Evolutionary conservation across 805 yeast genomes (phyloP).

Genomic region (Teunomyces kruisii): DNA sequence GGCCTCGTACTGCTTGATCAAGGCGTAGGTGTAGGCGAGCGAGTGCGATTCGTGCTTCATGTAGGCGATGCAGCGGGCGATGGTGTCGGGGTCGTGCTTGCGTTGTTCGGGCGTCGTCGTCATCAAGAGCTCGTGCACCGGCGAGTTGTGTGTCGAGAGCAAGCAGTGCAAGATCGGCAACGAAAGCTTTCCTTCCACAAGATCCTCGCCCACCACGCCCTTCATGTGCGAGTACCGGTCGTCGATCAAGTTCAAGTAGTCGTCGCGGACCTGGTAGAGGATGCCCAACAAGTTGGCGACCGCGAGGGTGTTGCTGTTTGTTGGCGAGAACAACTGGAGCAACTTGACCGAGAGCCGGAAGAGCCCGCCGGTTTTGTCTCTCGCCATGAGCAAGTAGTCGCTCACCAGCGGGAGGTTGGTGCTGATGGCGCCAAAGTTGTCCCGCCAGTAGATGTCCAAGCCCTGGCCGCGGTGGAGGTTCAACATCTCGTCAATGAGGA

Average conservation of each 20-base stretch:
- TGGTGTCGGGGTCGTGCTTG: background rate
- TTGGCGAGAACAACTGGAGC: constrained; percentile 41
- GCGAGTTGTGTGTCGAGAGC: constrained; percentile 13
- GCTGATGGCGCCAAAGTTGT: constrained; percentile 26
- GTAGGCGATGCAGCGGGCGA: constrained; percentile 13
- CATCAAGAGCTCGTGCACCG: constrained; percentile 16
- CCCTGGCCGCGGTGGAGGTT: constrained; percentile 91
- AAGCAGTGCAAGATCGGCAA: constrained; percentile 73
- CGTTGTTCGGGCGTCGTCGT: background rate
- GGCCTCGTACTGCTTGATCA: constrained; percentile 21
- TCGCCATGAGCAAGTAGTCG: constrained; percentile 75
- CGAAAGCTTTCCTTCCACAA: constrained; percentile 86
- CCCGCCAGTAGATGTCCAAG: constrained; percentile 86
- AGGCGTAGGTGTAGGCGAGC: constrained; percentile 21
- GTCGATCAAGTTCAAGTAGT: constrained; percentile 66
- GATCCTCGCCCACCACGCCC: constrained; percentile 69
- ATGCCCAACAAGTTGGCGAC: constrained; percentile 78
- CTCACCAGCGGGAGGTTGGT: constrained; percentile 24
- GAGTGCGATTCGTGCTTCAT: constrained; percentile 24
- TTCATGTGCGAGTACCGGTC: constrained; percentile 62
- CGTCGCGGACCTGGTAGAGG: constrained; percentile 84
- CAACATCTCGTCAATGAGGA: constrained; percentile 70
- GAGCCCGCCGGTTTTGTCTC: constrained; percentile 85
- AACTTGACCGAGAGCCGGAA: constrained; percentile 72
- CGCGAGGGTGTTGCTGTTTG: constrained; percentile 41